Base-by-base conservation (phyloP, 345 rosid species). In the Acer campestre region DNA sequence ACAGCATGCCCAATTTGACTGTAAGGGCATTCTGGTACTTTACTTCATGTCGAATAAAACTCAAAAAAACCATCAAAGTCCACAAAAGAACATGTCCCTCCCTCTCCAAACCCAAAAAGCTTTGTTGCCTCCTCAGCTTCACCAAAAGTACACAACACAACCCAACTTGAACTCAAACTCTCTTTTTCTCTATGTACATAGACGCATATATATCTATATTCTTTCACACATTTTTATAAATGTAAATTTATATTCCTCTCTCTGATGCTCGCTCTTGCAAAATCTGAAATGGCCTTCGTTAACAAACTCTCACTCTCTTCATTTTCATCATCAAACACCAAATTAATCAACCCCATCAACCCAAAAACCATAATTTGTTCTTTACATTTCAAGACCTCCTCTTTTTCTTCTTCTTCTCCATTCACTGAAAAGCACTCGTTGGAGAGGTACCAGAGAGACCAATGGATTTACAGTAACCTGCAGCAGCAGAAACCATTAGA, bases 401-500 rank as follows among this genome's bases (percentile, higher is more conserved):
- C 85, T 0, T 79, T 78, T 48, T 83, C 82, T 10, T 53, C 58
- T 46, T 80, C 87, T 13, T 91, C 95, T 3, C 92, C 96, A 0
- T 92, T 92, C 77, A 90, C 94, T 13, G 97, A 92, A 86, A 90
- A 87, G 61, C 94, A 86, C 77, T 92, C 97, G 0, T 71, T 51
- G 0, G 87, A 85, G 73, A 84, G 97, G 74, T 90, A 90, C 83
- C 88, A 84, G 27, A 86, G 97, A 10, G 97, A 92, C 78, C 85
- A 83, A 7, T 92, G 97, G 97, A 77, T 90, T 7, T 92, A 90
- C 89, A 75, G 78, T 16, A 70, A 63, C 65, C 66, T 73, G 61
- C 67, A 71, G 27, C 78, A 63, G 66, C 31, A 10, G 25, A 20
- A 59, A 59, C 63, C 63, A 22, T 7, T 9, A 64, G 70, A 53